Evolutionary conservation across 371 early-diverging fungal species (phyloP).

Genomic region (Apophysomyces sp.): DNA sequence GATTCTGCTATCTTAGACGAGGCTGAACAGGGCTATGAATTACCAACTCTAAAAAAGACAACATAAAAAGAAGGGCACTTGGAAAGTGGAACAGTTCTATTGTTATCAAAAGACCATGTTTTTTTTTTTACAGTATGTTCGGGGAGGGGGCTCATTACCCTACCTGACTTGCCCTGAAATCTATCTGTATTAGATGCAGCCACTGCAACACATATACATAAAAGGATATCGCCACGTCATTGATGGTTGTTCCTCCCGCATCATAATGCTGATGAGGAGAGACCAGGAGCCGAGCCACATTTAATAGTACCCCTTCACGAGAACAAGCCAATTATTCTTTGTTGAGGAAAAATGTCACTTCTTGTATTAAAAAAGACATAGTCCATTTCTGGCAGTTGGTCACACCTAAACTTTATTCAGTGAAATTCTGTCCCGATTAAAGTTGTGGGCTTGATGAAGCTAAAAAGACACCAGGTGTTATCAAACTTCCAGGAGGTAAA

Average conservation of each 20-base stretch:
- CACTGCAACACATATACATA: not conserved
- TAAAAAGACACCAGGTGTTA: too few relatives aligned
- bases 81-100: not conserved
- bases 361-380: too few relatives aligned
- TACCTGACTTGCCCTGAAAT: not conserved
- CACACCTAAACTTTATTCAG: too few relatives aligned
- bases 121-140: not conserved
- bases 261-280: not conserved
- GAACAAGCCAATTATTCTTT: not conserved
- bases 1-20: constrained; percentile 32
- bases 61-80: constrained; percentile 18
- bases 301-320: not conserved
- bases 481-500: too few relatives aligned
- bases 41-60: constrained; percentile 36
- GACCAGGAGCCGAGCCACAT: not conserved
- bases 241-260: not conserved
- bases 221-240: not conserved
- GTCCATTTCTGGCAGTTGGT: too few relatives aligned
- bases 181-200: not conserved
- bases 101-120: not conserved
- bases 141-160: not conserved
- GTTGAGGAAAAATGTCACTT: not conserved
- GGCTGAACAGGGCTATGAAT: constrained; percentile 41
- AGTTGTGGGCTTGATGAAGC: too few relatives aligned
- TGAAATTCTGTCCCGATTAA: too few relatives aligned